Base-by-base conservation (phyloP, 2,329 filamentous ascomycete species). In the Colletotrichum viniferum region DNA sequence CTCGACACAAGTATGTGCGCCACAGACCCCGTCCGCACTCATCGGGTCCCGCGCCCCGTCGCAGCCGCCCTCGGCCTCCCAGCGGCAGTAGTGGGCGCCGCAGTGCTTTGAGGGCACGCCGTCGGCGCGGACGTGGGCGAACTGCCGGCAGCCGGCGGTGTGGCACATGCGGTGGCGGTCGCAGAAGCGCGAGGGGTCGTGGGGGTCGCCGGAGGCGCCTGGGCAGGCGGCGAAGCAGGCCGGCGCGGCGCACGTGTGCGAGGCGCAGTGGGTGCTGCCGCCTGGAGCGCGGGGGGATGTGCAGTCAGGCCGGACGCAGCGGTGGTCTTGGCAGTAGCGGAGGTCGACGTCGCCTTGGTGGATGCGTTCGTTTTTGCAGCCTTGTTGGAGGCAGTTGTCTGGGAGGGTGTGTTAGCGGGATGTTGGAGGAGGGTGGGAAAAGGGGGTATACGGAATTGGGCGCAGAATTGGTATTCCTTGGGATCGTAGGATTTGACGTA, bases 331-430 rank as follows among this genome's bases (percentile, higher is more conserved):
- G 65, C 82, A 84, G 73, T 79, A 80, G n/a, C 67, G 71, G 2
- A 80, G 68, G 64, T 80, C 77, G 38, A 78, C 70, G 18, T 77
- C 74, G 6, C 48, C 48, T 69, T 34, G 78, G 72, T 61, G 75
- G 69, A 28, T 77, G 76, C 65, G 78, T 71, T 78, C 63, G 71
- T 77, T 79, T 18, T 76, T 76, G 58, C 82, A 83, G 28, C 73
- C 77, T 10, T 68, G 73, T n/a, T 76, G 60, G 8, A 62, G 71
- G 60, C 81, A 83, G n/a, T 82, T 77, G 71, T 83, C 82, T 83
- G 13, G 21, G 0, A 0, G n/a, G n/a, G 7, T 32, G 2, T 13
- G 28, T 66, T 18, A 66, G 34, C 3, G 21, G 10, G 43, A n/a
- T 9, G 1, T 4, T 7, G 24, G 21, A 26, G 24, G 13, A 7